phyloP scores from a whole-genome alignment of 345 rosid genomes.

The Hypericum perforatum region DNA sequence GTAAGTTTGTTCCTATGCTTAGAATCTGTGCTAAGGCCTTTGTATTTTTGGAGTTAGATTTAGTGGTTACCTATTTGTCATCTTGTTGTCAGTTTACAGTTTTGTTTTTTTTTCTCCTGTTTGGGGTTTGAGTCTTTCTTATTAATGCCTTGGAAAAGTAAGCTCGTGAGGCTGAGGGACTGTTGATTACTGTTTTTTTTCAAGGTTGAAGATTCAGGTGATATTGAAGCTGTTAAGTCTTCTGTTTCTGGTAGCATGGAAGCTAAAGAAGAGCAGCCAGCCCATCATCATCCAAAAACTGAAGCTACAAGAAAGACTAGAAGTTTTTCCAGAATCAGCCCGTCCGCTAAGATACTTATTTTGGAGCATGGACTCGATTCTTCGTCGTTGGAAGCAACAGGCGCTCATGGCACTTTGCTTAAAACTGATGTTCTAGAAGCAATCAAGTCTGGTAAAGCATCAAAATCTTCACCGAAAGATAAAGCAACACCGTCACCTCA shows the following conservation, averaged over 20 bases:
- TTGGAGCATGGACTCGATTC: conserved; percentile 67
- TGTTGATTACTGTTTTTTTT: conserved; percentile 19
- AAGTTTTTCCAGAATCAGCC: conserved; percentile 71
- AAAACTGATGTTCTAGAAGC: conserved; percentile 81
- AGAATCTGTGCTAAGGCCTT: neutral
- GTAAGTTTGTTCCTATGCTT: conserved; percentile 27
- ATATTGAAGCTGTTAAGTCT: conserved; percentile 57
- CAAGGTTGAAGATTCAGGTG: conserved; percentile 82
- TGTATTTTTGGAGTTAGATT: neutral
- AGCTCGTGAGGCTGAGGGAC: conserved; percentile 10
- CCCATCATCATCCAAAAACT: conserved; percentile 31
- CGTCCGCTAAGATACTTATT: conserved; percentile 77
- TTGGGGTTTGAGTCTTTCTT: neutral
- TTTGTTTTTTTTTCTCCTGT: neutral
- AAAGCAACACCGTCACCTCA: conserved; percentile 35
- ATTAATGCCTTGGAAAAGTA: conserved; percentile 8
- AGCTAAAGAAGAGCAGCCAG: conserved; percentile 35
- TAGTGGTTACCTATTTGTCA: neutral
- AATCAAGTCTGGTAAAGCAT: conserved; percentile 60
- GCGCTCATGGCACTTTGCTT: conserved; percentile 71
- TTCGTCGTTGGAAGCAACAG: conserved; percentile 70
- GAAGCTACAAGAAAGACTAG: conserved; percentile 28
- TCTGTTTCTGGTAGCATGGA: conserved; percentile 33
- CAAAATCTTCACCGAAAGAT: conserved; percentile 33
- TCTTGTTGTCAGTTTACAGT: neutral